Conservation (phyloP, 495 filamentous ascomycete species). For the Entonaema liquescens region DNA sequence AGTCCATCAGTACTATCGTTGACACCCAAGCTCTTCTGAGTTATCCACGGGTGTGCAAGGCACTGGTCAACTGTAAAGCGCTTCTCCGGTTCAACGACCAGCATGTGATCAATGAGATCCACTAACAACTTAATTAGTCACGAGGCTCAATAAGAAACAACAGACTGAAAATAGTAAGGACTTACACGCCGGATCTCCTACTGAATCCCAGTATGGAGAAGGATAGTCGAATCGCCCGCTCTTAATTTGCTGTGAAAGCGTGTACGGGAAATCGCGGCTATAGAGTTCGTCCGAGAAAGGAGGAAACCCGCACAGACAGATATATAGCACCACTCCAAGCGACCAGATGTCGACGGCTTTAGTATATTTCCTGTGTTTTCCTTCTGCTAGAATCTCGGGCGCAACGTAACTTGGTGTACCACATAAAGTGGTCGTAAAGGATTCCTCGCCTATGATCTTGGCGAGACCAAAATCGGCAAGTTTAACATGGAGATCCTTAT, state of each 20-base stretch:
- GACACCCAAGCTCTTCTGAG: constrained; percentile 59
- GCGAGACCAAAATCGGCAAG: constrained; percentile 97
- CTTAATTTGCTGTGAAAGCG: constrained; percentile 88
- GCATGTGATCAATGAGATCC: constrained; percentile 95
- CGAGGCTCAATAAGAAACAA: not conserved
- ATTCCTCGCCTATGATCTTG: constrained; percentile 98
- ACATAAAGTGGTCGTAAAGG: constrained; percentile 96
- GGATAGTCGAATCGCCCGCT: constrained; percentile 91
- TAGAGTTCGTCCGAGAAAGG: constrained; percentile 95
- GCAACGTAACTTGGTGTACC: constrained; percentile 97
- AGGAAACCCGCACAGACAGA: constrained; percentile 97
- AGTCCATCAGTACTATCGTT: constrained; percentile 94
- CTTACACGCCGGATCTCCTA: constrained; percentile 80
- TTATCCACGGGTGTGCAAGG: constrained; percentile 91
- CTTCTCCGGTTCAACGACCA: constrained; percentile 82
- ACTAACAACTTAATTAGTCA: constrained; percentile 54
- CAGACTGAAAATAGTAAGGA: not conserved
- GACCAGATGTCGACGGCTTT: constrained; percentile 98
- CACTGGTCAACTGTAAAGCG: constrained; percentile 90
- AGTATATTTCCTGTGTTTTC: constrained; percentile 82
- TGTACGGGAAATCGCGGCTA: constrained; percentile 81
- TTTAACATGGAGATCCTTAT: constrained; percentile 86
- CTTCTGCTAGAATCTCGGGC: constrained; percentile 89
- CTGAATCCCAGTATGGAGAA: constrained; percentile 95
- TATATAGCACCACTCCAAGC: constrained; percentile 97